A percentile compares a stretch with the other conserved stretches of the same genome.
Conservation (phyloP, 2,329 filamentous ascomycete genomes). For the Xylariaceae sp. region DNA sequence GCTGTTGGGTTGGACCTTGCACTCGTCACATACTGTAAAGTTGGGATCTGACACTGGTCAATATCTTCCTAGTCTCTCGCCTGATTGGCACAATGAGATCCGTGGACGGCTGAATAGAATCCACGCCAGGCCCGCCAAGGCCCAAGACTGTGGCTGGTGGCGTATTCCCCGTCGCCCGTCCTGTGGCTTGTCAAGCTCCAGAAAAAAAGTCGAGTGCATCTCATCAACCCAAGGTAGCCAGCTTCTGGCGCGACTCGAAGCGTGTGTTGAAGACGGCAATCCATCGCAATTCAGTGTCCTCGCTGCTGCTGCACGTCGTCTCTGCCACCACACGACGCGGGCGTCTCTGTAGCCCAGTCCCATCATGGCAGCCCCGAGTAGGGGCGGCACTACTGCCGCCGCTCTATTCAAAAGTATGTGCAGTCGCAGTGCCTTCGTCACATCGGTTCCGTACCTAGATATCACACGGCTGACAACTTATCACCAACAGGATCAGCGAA, state of each 20-base stretch:
- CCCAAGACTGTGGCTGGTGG: constrained; percentile 10
- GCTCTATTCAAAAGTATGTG: constrained; percentile 51
- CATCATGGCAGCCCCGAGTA: constrained; percentile 56
- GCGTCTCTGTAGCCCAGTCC: constrained; percentile 11
- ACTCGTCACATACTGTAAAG: no score
- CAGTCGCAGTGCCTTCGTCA: not conserved
- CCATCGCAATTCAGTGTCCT: constrained; percentile 14
- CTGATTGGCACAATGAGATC: no score
- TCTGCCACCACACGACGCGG: constrained; percentile 11
- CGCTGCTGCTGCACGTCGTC: constrained; percentile 11
- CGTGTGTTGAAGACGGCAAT: constrained; percentile 7
- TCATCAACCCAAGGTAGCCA: constrained; percentile 8
- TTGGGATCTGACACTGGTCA: no score
- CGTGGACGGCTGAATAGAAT: no score
- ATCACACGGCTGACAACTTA: not conserved
- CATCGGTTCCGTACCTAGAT: not conserved
- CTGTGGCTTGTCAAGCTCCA: constrained; percentile 14
- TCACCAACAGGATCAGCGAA: constrained; percentile 29
- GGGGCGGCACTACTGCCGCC: constrained; percentile 51
- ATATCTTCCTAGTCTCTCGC: no score
- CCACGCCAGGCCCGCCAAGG: not conserved
- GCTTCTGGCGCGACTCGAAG: constrained; percentile 1
- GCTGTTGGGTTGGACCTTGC: no score
- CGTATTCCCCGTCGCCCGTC: not conserved
- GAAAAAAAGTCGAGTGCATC: constrained; percentile 29